Base-by-base conservation (phyloP, 2,329 filamentous ascomycete genomes). In the Trichoderma citrinoviride region DNA sequence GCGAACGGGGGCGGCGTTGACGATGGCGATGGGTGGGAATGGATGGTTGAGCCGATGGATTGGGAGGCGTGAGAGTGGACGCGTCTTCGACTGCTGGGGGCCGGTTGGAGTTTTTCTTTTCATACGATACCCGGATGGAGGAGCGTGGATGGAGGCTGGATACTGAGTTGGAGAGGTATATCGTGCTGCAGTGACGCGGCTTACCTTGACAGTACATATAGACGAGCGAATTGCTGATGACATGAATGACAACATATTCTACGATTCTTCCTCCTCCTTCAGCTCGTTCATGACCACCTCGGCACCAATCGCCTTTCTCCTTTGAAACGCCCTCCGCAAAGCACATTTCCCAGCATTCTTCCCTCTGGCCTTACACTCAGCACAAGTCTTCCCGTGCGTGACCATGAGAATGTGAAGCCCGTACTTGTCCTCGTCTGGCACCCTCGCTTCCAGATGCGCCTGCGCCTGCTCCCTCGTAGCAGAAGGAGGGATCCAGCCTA, bases 381-480 rank as follows among this genome's bases (percentile, higher is more conserved):
- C 72, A 56, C 82, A 84, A 0, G 65, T 69, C 68, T 79, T 78
- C 0, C 82, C 82, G 54, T 84, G 82, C 46, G 73, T 75, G 44
- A 85, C 79, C 37, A 85, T 66, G 46, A 85, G 72, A 7, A 83
- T 76, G 58, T 85, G 82, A 33, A 85, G 69, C 1, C 77, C 75
- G 62, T 84, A 84, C 72, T 85, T 85, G 17, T 81, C 76, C 61
- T 78, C 76, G 43, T 80, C 78, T 0, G 82, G 82, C 3, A 84
- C 75, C 33, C 70, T 71, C 3, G 76, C 78, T 33, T 85, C 81
- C n/a, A 84, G 72, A 60, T 85, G 82, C 23, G 80, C 78, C 65
- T 83, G 80, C 15, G 82, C 74, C 68, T 81, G 79, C 60, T 83
- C 81, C 14, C 81, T 73, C 7, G 66, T 75, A 19, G 76, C 79